These are phyloP conservation scores for Auricularia sp. DNA, from an alignment of 768 basidiomycete genomes.

Conservation along the genomic window DNA sequence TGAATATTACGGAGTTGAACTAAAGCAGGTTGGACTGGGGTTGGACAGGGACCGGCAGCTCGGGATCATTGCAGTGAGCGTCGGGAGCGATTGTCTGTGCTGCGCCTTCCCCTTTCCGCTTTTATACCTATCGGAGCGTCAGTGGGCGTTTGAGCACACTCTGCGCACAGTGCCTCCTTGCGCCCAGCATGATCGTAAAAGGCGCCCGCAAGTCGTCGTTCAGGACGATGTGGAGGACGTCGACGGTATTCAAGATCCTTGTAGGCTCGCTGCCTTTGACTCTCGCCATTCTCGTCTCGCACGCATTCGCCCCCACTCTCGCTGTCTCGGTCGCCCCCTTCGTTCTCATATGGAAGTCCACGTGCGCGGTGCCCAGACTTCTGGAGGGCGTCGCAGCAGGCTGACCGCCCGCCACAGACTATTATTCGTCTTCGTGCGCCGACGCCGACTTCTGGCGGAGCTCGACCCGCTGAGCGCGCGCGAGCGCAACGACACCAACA, in stretches of 20 bases:
- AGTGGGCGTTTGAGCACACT: no score
- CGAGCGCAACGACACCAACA: slow-evolving; percentile 3
- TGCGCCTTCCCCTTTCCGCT: no score
- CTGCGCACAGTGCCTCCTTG: no score
- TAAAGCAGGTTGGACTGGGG: no score
- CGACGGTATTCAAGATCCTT: neutral
- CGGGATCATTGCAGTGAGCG: no score
- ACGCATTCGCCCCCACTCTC: neutral
- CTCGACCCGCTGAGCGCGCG: neutral
- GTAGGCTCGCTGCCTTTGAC: neutral
- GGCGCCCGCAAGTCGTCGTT: slow-evolving; percentile 1
- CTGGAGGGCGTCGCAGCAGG: neutral
- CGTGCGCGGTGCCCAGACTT: neutral
- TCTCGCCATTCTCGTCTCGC: neutral
- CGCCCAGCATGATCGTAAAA: neutral
- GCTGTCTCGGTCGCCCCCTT: neutral
- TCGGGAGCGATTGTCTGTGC: no score
- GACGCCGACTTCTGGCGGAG: neutral
- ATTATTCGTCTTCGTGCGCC: neutral
- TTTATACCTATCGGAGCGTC: no score
- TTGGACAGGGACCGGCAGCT: no score
- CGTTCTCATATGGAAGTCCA: neutral
- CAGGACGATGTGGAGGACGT: neutral
- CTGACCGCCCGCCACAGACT: neutral
- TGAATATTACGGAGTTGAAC: no score